Percentiles rank a stretch among this genome's conserved stretches.
phyloP scores from a whole-genome alignment of 2,329 filamentous ascomycete species.

The Ceratocystis huliohia region DNA sequence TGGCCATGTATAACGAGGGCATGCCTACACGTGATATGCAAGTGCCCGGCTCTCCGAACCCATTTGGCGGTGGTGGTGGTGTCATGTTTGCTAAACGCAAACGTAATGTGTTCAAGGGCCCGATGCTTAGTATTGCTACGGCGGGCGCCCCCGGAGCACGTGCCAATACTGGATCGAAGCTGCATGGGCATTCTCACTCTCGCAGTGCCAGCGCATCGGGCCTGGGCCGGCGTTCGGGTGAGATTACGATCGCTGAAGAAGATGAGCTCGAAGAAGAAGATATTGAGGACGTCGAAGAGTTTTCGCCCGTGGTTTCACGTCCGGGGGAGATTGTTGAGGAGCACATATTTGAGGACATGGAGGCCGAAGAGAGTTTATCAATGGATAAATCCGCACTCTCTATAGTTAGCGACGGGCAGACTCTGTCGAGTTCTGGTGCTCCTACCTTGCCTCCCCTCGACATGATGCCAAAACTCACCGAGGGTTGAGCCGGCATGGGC shows the following conservation, averaged over 20 bases:
- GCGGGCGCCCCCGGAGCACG: slow-evolving; percentile 24
- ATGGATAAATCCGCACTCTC: slow-evolving; percentile 17
- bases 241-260: slow-evolving; percentile 60
- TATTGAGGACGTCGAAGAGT: slow-evolving; percentile 33
- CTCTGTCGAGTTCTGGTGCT: slow-evolving; percentile 11
- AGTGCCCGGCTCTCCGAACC: slow-evolving; percentile 43
- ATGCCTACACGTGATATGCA: slow-evolving; percentile 33
- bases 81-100: slow-evolving; percentile 73
- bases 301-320: slow-evolving; percentile 15
- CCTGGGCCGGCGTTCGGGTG: slow-evolving; percentile 55
- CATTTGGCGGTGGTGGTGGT: slow-evolving; percentile 37
- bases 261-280: slow-evolving; percentile 42
- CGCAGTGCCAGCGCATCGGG: slow-evolving; percentile 50
- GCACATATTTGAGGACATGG: slow-evolving; percentile 23
- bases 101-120: slow-evolving; percentile 70
- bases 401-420: not conserved
- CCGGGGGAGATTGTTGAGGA: slow-evolving; percentile 18
- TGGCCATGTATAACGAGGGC: slow-evolving; percentile 46
- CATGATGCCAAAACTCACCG: slow-evolving; percentile 14
- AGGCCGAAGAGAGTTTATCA: slow-evolving; percentile 15
- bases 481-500: slow-evolving; percentile 10
- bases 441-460: slow-evolving; percentile 18
- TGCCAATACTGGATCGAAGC: slow-evolving; percentile 26
- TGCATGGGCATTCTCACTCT: slow-evolving; percentile 35
- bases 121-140: slow-evolving; percentile 43